Percentiles rank a stretch among this genome's conserved stretches.
phyloP scores from a whole-genome alignment of 345 rosid genomes.

The Eutrema heterophyllum region DNA sequence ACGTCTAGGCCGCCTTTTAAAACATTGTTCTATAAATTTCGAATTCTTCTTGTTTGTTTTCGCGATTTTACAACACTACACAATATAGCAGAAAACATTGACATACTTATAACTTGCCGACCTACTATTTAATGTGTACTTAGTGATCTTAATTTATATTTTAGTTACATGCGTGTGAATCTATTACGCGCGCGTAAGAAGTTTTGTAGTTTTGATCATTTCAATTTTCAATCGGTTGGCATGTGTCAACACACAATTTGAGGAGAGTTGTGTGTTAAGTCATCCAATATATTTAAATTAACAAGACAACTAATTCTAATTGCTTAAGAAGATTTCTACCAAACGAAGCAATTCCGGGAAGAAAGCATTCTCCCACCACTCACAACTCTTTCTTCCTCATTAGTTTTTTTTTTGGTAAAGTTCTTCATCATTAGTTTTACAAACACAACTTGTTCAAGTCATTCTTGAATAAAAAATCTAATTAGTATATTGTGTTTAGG shows the following conservation, averaged over 20 bases:
- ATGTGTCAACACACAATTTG: conserved; percentile 1
- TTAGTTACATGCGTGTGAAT: background rate
- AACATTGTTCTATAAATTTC: too few species aligned
- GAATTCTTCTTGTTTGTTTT: too few species aligned
- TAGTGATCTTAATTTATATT: background rate
- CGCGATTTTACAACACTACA: background rate
- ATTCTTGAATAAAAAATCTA: background rate
- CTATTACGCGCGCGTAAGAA: background rate
- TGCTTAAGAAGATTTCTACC: conserved; percentile 1
- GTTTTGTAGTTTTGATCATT: background rate
- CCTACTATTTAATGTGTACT: background rate
- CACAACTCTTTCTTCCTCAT: background rate
- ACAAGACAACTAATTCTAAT: background rate
- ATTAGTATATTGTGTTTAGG: background rate
- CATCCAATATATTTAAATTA: background rate
- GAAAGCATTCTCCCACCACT: background rate
- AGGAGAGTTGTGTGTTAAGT: conserved; percentile 1
- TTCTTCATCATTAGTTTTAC: background rate
- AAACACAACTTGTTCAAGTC: background rate
- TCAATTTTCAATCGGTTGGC: background rate
- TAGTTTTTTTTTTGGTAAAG: too few species aligned
- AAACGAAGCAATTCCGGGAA: background rate
- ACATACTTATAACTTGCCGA: background rate
- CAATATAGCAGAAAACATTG: background rate
- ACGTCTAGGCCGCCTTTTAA: too few species aligned